Evolutionary conservation across 148 eudicot species (phyloP).

Genomic region (Gaultheria prostrata): DNA sequence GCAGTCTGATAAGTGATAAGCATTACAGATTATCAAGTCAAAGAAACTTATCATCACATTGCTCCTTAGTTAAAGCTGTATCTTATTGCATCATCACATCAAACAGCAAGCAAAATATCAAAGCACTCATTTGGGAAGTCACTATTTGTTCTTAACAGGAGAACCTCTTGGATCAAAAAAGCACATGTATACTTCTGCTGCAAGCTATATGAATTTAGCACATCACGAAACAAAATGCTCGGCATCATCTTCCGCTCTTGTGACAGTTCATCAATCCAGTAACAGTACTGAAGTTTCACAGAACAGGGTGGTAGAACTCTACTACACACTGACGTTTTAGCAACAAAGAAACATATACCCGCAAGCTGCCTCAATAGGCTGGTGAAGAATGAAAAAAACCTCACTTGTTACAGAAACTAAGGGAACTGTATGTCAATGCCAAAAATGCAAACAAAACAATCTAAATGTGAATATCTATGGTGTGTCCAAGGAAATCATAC

Average conservation of each 20-base stretch:
- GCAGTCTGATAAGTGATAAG: background rate
- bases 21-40: background rate
- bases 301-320: background rate
- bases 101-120: background rate
- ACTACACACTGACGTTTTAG: background rate
- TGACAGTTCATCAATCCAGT: background rate
- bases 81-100: background rate
- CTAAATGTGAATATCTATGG: background rate
- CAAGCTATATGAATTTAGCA: background rate
- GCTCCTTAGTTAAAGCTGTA: too few relatives aligned
- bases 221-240: background rate
- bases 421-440: background rate
- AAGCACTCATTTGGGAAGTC: background rate
- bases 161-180: background rate
- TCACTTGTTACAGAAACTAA: background rate
- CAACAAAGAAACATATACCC: background rate
- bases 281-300: background rate
- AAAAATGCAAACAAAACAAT: background rate
- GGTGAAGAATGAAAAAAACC: background rate
- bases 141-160: background rate
- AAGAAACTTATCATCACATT: background rate
- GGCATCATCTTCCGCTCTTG: background rate
- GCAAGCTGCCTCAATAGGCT: too few relatives aligned
- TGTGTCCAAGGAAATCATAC: slow-evolving; percentile 30
- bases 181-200: background rate